Percentiles rank a stretch among this genome's conserved stretches.
Conservation (phyloP, 2,329 filamentous ascomycete species). For the Fusarium sp. region DNA sequence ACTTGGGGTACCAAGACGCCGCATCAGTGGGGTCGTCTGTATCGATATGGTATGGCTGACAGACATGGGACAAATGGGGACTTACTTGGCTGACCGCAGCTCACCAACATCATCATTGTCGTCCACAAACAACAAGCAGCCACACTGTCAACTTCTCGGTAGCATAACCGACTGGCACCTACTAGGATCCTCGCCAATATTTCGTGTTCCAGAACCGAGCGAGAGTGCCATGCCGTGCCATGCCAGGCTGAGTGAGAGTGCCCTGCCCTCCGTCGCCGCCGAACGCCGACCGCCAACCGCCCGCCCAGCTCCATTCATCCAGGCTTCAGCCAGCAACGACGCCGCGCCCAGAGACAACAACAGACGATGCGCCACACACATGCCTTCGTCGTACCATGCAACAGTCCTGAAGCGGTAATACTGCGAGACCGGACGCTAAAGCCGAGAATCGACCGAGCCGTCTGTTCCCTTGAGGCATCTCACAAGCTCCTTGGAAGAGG, state of each 20-base stretch:
- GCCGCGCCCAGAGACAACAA: conserved; percentile 7
- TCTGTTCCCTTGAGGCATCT: conserved; percentile 16
- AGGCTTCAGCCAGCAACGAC: conserved; percentile 3
- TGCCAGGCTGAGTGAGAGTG: conserved; percentile 5
- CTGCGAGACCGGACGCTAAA: conserved; percentile 22
- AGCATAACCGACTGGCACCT: conserved; percentile 27
- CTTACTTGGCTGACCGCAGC: not conserved
- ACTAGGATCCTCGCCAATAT: conserved; percentile 2
- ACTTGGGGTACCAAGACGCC: not conserved
- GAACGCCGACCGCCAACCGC: conserved; percentile 3
- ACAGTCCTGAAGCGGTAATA: conserved; percentile 35
- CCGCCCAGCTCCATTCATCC: not conserved
- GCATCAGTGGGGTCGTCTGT: not conserved
- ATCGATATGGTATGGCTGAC: conserved; percentile 7
- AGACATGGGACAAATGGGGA: not conserved
- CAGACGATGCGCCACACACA: conserved; percentile 30
- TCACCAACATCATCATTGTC: conserved; percentile 1
- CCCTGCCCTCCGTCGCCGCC: not conserved
- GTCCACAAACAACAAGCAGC: not conserved
- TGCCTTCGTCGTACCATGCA: conserved; percentile 42
- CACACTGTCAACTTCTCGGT: conserved; percentile 7
- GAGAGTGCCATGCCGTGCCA: not conserved
- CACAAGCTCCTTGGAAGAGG: conserved; percentile 2
- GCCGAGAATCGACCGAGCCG: conserved; percentile 34
- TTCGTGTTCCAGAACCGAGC: conserved; percentile 1